Evolutionary conservation across 2,329 filamentous ascomycete genomes (phyloP), one percentile per base, ranked within the genome.

Genomic region (Colletotrichum neosansevieriae): DNA sequence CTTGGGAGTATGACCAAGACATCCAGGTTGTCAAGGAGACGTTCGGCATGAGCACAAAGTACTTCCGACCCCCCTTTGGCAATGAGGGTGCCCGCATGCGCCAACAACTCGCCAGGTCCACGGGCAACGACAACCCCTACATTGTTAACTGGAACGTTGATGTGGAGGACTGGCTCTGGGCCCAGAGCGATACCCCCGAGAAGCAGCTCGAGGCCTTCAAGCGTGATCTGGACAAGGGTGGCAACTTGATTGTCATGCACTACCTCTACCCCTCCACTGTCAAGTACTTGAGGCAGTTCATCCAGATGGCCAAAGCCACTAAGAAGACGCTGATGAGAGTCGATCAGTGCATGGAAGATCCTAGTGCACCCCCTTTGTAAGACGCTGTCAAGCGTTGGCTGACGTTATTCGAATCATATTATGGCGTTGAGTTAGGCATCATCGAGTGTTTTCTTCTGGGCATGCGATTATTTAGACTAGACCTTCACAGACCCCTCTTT

Each of bases 81-180:
- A 91, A 84, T 40, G 86, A 92, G 74, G 90, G 89, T 36, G 89
- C 89, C 1, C 85, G 89, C 51, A 89, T 90, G 80, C 85, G 90
- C 3, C 86, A 91, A 75, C 84, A 88, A 40, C 83, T 92, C n/a
- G 85, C 88, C 0, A 80, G 81, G 2, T 83, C 85, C 0, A 80
- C 85, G 40, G 77, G 76, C 17, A 82, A 84, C 17, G 79, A 83
- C 3, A 81, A 86, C 15, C 84, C 88, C 1, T 85, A 86, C 71
- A 86, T 92, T 51, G 85, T 91, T 58, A 88, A 88, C 75, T 92
- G 90, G 90, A 89, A 85, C 73, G 87, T 92, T 50, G 90, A 92
- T 72, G 87, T 92, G 21, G 88, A 92, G 79, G 90, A 92, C 76
- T 92, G 89, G 88, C 75, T 90, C 17, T 92, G 89, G 88, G 89